Evolutionary conservation across 495 filamentous ascomycete species (phyloP).

Genomic region (Hyaloscypha finlandica): DNA sequence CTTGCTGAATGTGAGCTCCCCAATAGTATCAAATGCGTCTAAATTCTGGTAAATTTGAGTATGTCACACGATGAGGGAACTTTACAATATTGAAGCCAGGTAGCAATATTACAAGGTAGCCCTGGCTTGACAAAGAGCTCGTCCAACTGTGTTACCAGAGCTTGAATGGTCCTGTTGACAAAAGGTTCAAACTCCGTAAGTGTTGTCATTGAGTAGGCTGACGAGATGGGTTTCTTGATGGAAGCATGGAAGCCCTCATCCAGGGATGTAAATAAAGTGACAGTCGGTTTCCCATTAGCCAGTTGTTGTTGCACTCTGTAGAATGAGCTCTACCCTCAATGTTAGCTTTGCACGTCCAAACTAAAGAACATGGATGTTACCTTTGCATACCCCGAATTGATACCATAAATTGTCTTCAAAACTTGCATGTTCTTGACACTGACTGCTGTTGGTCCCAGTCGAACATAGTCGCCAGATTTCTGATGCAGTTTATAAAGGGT

Average conservation of each 20-base stretch:
- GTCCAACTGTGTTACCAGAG: conserved; percentile 29
- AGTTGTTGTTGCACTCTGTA: conserved; percentile 25
- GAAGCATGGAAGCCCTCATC: conserved; percentile 34
- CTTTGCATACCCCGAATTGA: conserved; percentile 1
- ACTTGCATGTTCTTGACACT: conserved; percentile 47
- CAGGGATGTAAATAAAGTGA: conserved; percentile 40
- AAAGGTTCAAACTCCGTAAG: conserved; percentile 34
- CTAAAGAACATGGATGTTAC: not conserved
- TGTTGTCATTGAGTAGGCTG: conserved; percentile 35
- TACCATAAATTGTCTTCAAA: conserved; percentile 44
- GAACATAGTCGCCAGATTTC: conserved; percentile 53
- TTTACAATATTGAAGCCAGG: conserved; percentile 42
- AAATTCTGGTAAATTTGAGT: conserved; percentile 35
- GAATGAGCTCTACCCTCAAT: conserved; percentile 6
- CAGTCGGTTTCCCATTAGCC: conserved; percentile 30
- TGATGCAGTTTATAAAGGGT: conserved; percentile 41
- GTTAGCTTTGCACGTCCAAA: not conserved
- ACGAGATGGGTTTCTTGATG: conserved; percentile 31
- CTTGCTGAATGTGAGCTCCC: conserved; percentile 39
- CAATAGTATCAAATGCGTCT: conserved; percentile 43
- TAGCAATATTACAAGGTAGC: conserved; percentile 28
- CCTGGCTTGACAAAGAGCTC: conserved; percentile 13
- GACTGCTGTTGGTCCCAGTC: conserved; percentile 56
- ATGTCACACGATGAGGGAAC: not conserved
- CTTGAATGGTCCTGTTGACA: conserved; percentile 33